Base-by-base conservation (phyloP, 2,329 filamentous ascomycete genomes). In the Arthroderma sp. region DNA sequence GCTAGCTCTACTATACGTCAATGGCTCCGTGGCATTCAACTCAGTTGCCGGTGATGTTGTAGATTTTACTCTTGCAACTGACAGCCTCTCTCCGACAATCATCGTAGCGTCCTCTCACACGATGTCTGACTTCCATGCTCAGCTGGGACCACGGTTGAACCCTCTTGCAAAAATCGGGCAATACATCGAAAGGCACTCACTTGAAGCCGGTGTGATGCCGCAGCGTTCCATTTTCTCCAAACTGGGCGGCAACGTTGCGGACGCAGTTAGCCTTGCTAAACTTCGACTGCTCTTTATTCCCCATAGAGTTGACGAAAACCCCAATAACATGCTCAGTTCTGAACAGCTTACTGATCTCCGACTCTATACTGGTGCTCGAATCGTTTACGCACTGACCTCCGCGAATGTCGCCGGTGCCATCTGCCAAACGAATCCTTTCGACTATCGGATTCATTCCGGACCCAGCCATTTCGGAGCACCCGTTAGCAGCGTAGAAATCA, bases 341-440 rank as follows among this genome's bases (percentile, higher is more conserved):
- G 65, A 74, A 22, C 76, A 80, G 42, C 71, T 96, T 36, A 86
- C 83, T 0, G 86, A 95, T 57, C 66, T 96, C 46, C 79, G 88
- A 38, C 74, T 93, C 43, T 85, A 87, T 62, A 85, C 83, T 1
- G 77, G 82, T 29, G 82, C 86, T 1, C 78, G 86, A 42, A 72
- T 95, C 46, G 72, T 93, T 42, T 94, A 96, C 62, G 88, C 87
- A 3, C 71, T 98, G 44, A 83, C 86, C 11, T 80, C 83, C 1
- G 71, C 86, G 27, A 77, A 78, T 49, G 84, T 96, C n/a, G 89
- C 88, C 2, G 91, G 91, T 33, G 82, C 88, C 1, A 77, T 94
- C n/a, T 71, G 82, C 1, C 89, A 96, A 66, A 94, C 85, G 5
- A 80, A 85, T 49, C 73, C 88, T 34, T 93, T 85, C 58, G 89